Evolutionary conservation across 2,329 filamentous ascomycete genomes (phyloP).

Genomic region (Colletotrichum sansevieriae): DNA sequence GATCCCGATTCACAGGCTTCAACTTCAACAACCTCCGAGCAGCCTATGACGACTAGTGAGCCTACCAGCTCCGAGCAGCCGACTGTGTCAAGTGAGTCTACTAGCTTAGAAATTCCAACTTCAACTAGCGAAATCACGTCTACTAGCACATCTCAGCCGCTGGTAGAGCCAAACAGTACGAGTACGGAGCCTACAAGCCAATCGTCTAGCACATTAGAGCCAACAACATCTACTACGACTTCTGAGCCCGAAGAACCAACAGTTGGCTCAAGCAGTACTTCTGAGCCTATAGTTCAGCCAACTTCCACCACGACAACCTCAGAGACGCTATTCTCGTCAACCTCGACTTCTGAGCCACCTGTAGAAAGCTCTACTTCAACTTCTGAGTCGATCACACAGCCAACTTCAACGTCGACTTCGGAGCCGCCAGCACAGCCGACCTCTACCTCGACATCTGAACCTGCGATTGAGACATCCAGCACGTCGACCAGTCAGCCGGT

Average conservation of each 20-base stretch:
- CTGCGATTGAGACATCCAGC: no score
- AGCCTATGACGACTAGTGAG: neutral
- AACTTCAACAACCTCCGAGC: neutral
- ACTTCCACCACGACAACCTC: neutral
- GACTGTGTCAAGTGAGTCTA: neutral
- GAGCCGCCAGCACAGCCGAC: neutral
- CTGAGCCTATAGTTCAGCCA: neutral
- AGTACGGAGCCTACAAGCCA: neutral
- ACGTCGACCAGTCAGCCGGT: no score
- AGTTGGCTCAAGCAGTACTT: neutral
- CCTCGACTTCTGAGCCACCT: neutral
- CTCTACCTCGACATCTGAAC: neutral
- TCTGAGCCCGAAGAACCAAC: neutral
- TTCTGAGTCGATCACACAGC: neutral
- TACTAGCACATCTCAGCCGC: neutral
- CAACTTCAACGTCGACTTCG: neutral
- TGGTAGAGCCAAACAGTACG: neutral
- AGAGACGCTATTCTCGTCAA: neutral
- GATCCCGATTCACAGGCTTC: no score
- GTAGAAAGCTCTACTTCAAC: neutral
- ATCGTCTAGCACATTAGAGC: neutral
- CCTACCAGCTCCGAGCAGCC: neutral
- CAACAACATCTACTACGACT: neutral
- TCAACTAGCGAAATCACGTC: no score
- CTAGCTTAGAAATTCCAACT: no score